Evolutionary conservation across 331 rosid species (phyloP), one percentile per base, ranked within the genome.

Genomic region (Phaseolus coccineus): DNA sequence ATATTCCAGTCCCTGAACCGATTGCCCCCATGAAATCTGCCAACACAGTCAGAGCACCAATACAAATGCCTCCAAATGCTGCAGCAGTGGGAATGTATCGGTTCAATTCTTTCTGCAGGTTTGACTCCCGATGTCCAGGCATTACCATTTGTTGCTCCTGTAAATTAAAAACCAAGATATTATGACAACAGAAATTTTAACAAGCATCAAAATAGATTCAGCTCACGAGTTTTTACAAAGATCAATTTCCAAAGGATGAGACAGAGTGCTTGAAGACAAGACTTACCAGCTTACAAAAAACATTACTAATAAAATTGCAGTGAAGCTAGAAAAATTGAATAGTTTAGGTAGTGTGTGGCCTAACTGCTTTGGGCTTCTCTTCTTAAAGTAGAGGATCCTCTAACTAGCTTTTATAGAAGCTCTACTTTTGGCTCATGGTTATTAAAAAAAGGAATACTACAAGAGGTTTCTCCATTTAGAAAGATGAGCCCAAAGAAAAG

Each of bases 21-120:
- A 92, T 92, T 56, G 97, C 96, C 0, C 97, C 97, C 96, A 88
- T 90, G 79, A 94, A 89, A 80, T 94, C 97, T 0, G 97, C 97
- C 82, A 92, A 79, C 84, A 92, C 98, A 0, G 98, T 92, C 51
- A 92, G 76, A 52, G 97, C 97, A 48, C 98, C 97, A 0, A 94
- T 94, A 82, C 98, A 92, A 12, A 94, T 84, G 69, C 98, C 97
- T 80, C 98, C 98, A 2, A 90, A 92, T 4, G 93, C 96, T 7
- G 96, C 94, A 0, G 98, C 96, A 0, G 97, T 92, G 40, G 96
- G 97, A 16, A 92, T 91, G 88, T 91, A 91, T 39, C 94, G 90
- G 85, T 91, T 89, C 80, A 90, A 77, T 81, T 94, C 94, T 39
- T 87, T 92, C 82, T 90, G 91, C 71, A 90, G 74, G 81, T 88